These are phyloP conservation scores for Macrophomina phaseolina DNA, from an alignment of 2,329 filamentous ascomycete species.

Conservation along the genomic window DNA sequence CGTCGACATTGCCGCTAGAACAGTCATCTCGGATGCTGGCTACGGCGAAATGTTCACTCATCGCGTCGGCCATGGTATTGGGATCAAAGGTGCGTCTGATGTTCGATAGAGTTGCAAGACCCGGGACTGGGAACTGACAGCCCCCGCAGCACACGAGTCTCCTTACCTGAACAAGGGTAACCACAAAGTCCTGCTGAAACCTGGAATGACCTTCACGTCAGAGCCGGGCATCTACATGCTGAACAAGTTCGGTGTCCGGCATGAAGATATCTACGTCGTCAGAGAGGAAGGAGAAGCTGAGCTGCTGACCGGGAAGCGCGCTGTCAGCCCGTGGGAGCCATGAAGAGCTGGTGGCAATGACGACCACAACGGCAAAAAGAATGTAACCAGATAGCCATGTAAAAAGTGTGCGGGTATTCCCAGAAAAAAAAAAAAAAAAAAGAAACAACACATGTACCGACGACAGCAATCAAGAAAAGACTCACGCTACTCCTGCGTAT, in stretches of 20 bases:
- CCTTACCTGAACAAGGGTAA: conserved; percentile 71
- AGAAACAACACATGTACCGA: not conserved
- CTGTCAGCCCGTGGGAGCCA: conserved; percentile 61
- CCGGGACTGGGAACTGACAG: not conserved
- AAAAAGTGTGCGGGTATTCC: not conserved
- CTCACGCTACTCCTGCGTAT: conserved; percentile 34
- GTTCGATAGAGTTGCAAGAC: not conserved
- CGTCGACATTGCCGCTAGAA: conserved; percentile 66
- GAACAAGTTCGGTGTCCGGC: conserved; percentile 65
- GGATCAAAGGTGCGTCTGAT: conserved; percentile 57
- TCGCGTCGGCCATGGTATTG: conserved; percentile 67
- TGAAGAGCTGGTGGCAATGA: conserved; percentile 16
- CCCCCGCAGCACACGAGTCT: conserved; percentile 60
- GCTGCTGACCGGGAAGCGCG: conserved; percentile 60
- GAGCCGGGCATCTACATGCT: conserved; percentile 69
- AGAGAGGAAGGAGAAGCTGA: conserved; percentile 60
- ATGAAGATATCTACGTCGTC: conserved; percentile 67
- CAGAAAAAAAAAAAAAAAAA: not conserved
- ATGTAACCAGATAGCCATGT: not conserved
- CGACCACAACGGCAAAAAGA: not conserved
- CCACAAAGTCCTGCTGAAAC: conserved; percentile 50
- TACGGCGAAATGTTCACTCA: conserved; percentile 67
- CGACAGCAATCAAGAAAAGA: not conserved
- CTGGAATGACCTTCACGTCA: conserved; percentile 68
- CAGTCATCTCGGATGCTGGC: conserved; percentile 62